A percentile compares a stretch with the other conserved stretches of the same genome.
These are phyloP conservation scores for Acephala macrosclerotiorum DNA, from an alignment of 2,329 filamentous ascomycete species.

Conservation along the genomic window DNA sequence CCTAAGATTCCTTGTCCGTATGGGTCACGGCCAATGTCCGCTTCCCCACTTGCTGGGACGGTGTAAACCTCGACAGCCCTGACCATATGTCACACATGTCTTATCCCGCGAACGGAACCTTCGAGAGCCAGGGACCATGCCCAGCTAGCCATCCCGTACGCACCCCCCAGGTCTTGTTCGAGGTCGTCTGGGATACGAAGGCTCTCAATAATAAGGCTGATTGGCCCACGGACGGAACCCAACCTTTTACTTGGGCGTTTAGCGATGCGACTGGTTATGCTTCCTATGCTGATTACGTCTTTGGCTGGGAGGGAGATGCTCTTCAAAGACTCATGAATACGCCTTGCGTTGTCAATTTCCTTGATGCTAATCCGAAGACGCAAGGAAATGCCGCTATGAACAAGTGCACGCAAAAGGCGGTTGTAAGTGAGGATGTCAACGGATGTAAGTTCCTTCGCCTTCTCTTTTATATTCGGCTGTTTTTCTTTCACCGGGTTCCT, in stretches of 20 bases:
- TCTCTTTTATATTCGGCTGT: background rate
- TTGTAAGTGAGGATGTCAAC: constrained; percentile 57
- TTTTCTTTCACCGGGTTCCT: background rate
- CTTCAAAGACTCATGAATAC: constrained; percentile 58
- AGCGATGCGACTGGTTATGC: constrained; percentile 55
- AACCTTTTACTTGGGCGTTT: constrained; percentile 52
- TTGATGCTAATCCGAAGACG: constrained; percentile 47
- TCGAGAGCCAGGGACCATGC: constrained; percentile 32
- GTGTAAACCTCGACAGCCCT: constrained; percentile 42
- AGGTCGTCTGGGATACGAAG: constrained; percentile 56
- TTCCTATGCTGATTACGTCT: constrained; percentile 60
- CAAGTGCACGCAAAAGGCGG: constrained; percentile 53
- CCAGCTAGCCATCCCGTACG: constrained; percentile 50
- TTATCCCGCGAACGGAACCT: constrained; percentile 39
- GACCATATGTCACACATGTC: constrained; percentile 51
- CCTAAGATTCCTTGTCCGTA: constrained; percentile 42
- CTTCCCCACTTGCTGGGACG: constrained; percentile 60
- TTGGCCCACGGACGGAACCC: constrained; percentile 53
- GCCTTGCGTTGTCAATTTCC: constrained; percentile 55
- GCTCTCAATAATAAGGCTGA: constrained; percentile 51
- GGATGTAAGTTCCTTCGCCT: constrained; percentile 50
- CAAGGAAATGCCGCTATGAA: constrained; percentile 55
- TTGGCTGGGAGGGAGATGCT: constrained; percentile 57
- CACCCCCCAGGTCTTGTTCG: constrained; percentile 57
- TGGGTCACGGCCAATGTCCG: constrained; percentile 45